Evolutionary conservation across 2,329 filamentous ascomycete species (phyloP), one percentile per base, ranked within the genome.

Genomic region (Cladosporium sp.): DNA sequence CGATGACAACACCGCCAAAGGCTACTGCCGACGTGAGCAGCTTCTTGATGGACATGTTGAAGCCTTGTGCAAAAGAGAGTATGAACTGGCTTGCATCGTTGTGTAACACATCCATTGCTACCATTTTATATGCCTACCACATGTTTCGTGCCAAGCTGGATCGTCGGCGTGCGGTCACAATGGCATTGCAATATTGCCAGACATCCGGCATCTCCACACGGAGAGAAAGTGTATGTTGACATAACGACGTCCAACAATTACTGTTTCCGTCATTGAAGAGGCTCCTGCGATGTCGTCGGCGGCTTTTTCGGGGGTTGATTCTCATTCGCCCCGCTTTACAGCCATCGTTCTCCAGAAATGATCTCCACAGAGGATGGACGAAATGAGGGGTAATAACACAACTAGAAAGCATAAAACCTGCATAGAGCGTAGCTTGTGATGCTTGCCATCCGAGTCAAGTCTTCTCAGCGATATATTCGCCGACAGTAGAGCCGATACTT

Each of bases 1-100:
- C 42, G 17, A 51, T n/a, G 15, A 39, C 40, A 6, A 41, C 30
- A 18, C 32, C 41, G 32, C 37, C 27, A n/a, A 48, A 48, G 45
- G 37, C 37, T 22, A 37, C 45, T 34, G 29, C 45, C 15, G 45
- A 48, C 20, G 45, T 32, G 11, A 48, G 45, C 37, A 48, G 29
- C 37, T 48, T 48, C 24, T 37, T 48, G 37, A 48, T 41, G 24
- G 37, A 41, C 45, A 48, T 48, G 7, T 15, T 48, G 19, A 48
- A n/a, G 24, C 29, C 36, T 30, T 40, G 45, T 20, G 34, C 32
- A 47, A 47, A 9, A 11, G 43, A n/a, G 15, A 41, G 45, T 19
- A 41, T 36, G 27, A 41, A 34, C 17, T 41, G 45, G 19, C 19
- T 48, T n/a, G 37, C 27, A 22, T 32, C 37, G 18, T 41, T 22